phyloP scores from a whole-genome alignment of 2,329 filamentous ascomycete genomes.

The Fusarium sp. region DNA sequence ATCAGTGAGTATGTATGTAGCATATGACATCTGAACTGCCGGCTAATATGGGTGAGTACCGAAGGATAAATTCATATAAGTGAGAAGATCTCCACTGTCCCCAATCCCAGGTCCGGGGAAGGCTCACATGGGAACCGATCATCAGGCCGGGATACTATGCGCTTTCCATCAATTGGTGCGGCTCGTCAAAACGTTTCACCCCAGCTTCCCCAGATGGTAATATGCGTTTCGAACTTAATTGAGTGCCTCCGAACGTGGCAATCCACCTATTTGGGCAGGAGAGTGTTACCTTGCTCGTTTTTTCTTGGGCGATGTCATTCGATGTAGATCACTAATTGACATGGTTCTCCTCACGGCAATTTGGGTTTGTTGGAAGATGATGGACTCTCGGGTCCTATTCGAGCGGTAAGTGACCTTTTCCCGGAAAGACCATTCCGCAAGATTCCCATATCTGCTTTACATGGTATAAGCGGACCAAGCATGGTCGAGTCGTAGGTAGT shows the following conservation, averaged over 20 bases:
- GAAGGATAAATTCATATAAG: constrained; percentile 27
- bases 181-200: neutral
- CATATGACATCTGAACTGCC: constrained; percentile 2
- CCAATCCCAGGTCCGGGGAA: constrained; percentile 15
- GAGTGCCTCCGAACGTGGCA: constrained; percentile 1
- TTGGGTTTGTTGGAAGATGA: neutral
- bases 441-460: neutral
- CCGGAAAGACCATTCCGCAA: constrained; percentile 1
- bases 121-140: constrained; percentile 20
- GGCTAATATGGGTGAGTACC: constrained; percentile 19
- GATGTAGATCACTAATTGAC: constrained; percentile 1
- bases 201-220: constrained; percentile 11
- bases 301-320: neutral
- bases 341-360: constrained; percentile 6
- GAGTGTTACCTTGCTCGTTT: constrained; percentile 15
- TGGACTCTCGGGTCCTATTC: constrained; percentile 3
- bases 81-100: constrained; percentile 10
- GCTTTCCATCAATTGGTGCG: constrained; percentile 17
- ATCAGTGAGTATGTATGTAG: neutral
- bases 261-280: constrained; percentile 4
- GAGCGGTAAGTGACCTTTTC: neutral
- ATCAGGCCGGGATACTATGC: constrained; percentile 3
- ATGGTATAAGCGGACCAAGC: constrained; percentile 26
- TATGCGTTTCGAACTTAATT: constrained; percentile 1
- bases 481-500: neutral